Evolutionary conservation across 257 asterid species (phyloP), one percentile per base, ranked within the genome.

Genomic region (Fraxinus excelsior): DNA sequence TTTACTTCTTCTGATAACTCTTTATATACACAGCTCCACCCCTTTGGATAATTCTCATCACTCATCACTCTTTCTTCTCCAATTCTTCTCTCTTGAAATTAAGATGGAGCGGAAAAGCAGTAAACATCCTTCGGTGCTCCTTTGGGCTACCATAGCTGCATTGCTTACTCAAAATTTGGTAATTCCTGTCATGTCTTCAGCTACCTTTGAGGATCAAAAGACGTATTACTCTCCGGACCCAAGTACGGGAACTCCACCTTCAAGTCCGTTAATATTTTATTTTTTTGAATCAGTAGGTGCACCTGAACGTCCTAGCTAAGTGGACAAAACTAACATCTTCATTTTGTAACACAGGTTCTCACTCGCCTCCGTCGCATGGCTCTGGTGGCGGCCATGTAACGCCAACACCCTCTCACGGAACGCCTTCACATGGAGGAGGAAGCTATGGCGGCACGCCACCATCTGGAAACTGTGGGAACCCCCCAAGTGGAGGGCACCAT

Each of bases 171-270:
- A 91, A 25, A 82, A 80, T 81, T 70, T 89, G 77, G 77, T 83
- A 71, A 9, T 85, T 76, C 83, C 90, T 18, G 88, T 78, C 44
- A 56, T 75, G 26, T 80, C 87, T 14, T 40, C 85, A 0, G 46
- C 87, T 80, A 72, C 49, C 74, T 66, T 90, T 66, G 91, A 85
- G 35, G 93, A 90, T 40, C 89, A 88, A 81, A 94, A 92, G 85
- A 88, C 71, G 82, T 94, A 88, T 83, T 88, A 81, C 74, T 72
- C 90, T 72, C 92, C 94, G 0, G 90, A 88, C 84, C 97, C 97
- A 2, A 68, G 42, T 44, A 71, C 83, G 0, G 83, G 86, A 53
- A 81, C 85, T 28, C 96, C 96, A 14, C 88, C 56, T 1, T 1
- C 56, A 14, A 14, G 56, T 16, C 7, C 19, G n/a, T 49, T 46